Percentiles rank a stretch among this genome's conserved stretches.
Evolutionary conservation across 768 basidiomycete species (phyloP).

Genomic region (Rhizopogon sp.): DNA sequence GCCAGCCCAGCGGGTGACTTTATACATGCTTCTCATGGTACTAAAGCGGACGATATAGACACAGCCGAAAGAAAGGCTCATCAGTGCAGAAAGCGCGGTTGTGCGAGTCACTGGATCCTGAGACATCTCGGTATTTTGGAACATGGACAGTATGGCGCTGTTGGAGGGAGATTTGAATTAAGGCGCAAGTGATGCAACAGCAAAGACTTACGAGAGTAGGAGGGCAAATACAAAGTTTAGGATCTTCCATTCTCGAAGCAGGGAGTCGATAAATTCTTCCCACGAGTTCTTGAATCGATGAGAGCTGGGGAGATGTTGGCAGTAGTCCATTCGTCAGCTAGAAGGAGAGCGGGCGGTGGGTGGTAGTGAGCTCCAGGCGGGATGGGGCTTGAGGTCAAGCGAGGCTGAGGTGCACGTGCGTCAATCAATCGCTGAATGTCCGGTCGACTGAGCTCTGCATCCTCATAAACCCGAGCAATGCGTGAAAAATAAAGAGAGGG

Average conservation of each 20-base stretch:
- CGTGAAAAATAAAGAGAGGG: conserved; percentile 78
- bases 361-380: conserved; percentile 21
- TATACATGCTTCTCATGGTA: conserved; percentile 67
- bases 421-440: conserved; percentile 56
- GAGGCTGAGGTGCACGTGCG: conserved; percentile 21
- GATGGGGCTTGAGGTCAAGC: conserved; percentile 20
- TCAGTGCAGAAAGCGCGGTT: conserved; percentile 56
- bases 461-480: conserved; percentile 70
- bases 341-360: conserved; percentile 29
- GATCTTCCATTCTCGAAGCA: conserved; percentile 73
- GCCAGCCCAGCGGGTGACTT: conserved; percentile 65
- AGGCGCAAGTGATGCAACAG: not conserved
- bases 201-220: conserved; percentile 37
- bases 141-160: conserved; percentile 67
- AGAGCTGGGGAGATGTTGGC: conserved; percentile 57
- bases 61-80: conserved; percentile 71
- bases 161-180: not conserved
- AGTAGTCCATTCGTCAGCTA: conserved; percentile 48
- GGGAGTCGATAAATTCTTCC: conserved; percentile 67
- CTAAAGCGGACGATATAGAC: conserved; percentile 69
- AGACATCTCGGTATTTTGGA: conserved; percentile 49
- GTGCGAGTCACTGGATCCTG: conserved; percentile 60
- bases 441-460: conserved; percentile 71
- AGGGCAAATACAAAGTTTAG: conserved; percentile 70
- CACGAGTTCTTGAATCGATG: conserved; percentile 60